phyloP scores from a whole-genome alignment of 2,329 filamentous ascomycete species.

The Sporothrix curviconia region DNA sequence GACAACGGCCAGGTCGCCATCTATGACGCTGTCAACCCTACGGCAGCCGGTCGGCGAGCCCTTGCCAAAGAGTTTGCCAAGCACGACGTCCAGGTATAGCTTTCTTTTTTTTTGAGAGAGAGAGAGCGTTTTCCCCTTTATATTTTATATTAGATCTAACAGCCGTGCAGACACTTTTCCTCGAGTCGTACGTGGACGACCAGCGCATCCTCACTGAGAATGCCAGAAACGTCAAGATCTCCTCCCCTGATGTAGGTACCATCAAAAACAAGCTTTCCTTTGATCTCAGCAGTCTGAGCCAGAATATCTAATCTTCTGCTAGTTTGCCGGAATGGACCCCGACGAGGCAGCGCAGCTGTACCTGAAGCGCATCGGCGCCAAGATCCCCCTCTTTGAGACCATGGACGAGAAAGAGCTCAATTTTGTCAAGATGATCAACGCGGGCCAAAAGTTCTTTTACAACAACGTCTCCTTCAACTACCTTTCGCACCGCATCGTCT shows the following conservation, averaged over 20 bases:
- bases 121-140: slow-evolving; percentile 14
- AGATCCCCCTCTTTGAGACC: slow-evolving; percentile 93
- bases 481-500: slow-evolving; percentile 92
- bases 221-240: slow-evolving; percentile 94
- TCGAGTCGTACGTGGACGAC: slow-evolving; percentile 92
- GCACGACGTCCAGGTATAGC: slow-evolving; percentile 89
- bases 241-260: slow-evolving; percentile 73
- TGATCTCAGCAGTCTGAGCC: too few relatives aligned
- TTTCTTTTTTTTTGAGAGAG: too few relatives aligned
- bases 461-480: slow-evolving; percentile 98
- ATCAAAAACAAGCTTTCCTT: too few relatives aligned
- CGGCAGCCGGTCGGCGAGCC: slow-evolving; percentile 71
- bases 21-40: slow-evolving; percentile 95
- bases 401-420: slow-evolving; percentile 93
- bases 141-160: not conserved
- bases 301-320: not conserved
- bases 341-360: slow-evolving; percentile 92
- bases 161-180: slow-evolving; percentile 74
- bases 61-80: slow-evolving; percentile 96
- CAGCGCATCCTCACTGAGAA: slow-evolving; percentile 93
- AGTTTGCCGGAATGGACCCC: slow-evolving; percentile 87
- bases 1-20: slow-evolving; percentile 98
- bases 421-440: slow-evolving; percentile 99
- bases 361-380: slow-evolving; percentile 77
- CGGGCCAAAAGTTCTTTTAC: slow-evolving; percentile 84